Evolutionary conservation across 176 grass and related monocot species (phyloP).

Genomic region (Puccinellia tenuiflora): DNA sequence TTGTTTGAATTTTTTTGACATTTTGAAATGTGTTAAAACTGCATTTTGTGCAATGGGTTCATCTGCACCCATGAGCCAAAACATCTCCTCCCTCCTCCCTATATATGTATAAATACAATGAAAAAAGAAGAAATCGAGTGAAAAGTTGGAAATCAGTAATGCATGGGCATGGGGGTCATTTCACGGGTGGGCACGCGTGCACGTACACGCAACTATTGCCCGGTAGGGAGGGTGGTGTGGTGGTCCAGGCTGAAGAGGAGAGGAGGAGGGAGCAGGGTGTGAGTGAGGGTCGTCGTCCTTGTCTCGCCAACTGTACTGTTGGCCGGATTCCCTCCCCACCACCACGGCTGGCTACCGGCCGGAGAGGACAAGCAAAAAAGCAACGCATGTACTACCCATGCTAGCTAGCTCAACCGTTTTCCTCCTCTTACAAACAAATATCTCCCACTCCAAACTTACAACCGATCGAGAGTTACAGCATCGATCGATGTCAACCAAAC

Average conservation of each 20-base stretch:
- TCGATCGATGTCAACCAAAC: too few relatives aligned
- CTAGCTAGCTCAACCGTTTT: neutral
- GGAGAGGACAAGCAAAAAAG: conserved; percentile 7
- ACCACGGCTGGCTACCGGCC: neutral
- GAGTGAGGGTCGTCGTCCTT: neutral
- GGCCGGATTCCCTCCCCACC: neutral
- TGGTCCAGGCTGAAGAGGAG: too few relatives aligned
- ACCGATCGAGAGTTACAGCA: too few relatives aligned
- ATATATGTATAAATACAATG: too few relatives aligned
- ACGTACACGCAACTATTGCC: neutral
- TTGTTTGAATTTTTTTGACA: too few relatives aligned
- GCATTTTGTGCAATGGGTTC: too few relatives aligned
- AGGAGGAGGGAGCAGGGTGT: neutral
- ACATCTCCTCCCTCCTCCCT: too few relatives aligned
- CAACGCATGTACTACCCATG: neutral
- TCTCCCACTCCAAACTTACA: neutral
- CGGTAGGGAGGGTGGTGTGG: neutral
- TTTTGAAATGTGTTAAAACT: too few relatives aligned
- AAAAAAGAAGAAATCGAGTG: too few relatives aligned
- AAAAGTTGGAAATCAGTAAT: too few relatives aligned
- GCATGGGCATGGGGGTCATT: neutral
- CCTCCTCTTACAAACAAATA: neutral
- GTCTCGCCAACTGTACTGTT: neutral
- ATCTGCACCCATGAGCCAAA: too few relatives aligned
- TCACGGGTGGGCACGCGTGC: neutral